Evolutionary conservation across 192 early-diverging fungal genomes (phyloP).

Genomic region (Haplosporangium gracile): DNA sequence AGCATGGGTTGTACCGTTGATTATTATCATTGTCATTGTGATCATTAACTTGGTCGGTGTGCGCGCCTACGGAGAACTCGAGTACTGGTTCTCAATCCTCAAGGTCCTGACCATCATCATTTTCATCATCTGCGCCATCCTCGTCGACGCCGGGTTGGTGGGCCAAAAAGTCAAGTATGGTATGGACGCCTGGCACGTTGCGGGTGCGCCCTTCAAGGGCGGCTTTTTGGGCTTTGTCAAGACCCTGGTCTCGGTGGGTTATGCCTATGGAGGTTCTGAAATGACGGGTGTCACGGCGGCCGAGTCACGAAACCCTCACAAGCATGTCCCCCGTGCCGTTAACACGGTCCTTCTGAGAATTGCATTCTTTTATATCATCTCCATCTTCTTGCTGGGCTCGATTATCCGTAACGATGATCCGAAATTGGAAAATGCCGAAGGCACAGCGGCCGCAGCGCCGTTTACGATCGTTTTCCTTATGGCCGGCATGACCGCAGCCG

Average conservation of each 20-base stretch:
- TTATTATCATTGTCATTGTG: slow-evolving; percentile 70
- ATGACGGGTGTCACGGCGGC: slow-evolving; percentile 90
- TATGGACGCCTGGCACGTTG: slow-evolving; percentile 69
- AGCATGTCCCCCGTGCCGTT: slow-evolving; percentile 76
- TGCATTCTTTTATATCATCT: slow-evolving; percentile 72
- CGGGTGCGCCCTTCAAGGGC: slow-evolving; percentile 73
- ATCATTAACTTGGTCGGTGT: slow-evolving; percentile 72
- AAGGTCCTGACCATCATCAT: slow-evolving; percentile 79
- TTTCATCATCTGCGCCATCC: slow-evolving; percentile 82
- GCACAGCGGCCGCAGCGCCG: slow-evolving; percentile 69
- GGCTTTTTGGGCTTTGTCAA: slow-evolving; percentile 71
- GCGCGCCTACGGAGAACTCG: slow-evolving; percentile 79
- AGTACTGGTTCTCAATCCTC: slow-evolving; percentile 76
- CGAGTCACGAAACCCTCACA: slow-evolving; percentile 77
- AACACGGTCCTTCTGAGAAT: slow-evolving; percentile 79
- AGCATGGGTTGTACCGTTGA: slow-evolving; percentile 11
- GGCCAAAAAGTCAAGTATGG: slow-evolving; percentile 68
- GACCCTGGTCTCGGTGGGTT: slow-evolving; percentile 80
- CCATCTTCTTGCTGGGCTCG: slow-evolving; percentile 75
- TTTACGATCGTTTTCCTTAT: slow-evolving; percentile 74
- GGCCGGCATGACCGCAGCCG: slow-evolving; percentile 71
- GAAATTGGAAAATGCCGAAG: slow-evolving; percentile 56
- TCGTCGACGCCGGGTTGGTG: slow-evolving; percentile 72
- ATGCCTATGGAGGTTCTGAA: slow-evolving; percentile 88
- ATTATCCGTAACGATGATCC: slow-evolving; percentile 71